phyloP scores from a whole-genome alignment of 2,329 filamentous ascomycete genomes.

The Penicillium sp. region DNA sequence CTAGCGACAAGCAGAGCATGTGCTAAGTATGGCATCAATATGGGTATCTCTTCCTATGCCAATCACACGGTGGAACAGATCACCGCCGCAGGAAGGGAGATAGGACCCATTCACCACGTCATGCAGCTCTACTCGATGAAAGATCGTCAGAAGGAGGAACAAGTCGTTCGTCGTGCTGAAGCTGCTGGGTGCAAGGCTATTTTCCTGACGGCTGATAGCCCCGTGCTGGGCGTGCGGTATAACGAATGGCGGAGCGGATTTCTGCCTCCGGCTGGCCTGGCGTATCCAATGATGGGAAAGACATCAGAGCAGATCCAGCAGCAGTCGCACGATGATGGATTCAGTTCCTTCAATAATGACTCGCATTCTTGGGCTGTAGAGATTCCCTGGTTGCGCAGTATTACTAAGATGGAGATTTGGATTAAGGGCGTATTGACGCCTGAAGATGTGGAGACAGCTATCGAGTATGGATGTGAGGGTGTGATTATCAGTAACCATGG shows the following conservation, averaged over 20 bases:
- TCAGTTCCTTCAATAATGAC: slow-evolving; percentile 21
- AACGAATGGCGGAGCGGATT: slow-evolving; percentile 57
- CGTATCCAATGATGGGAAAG: slow-evolving; percentile 38
- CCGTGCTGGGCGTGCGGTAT: slow-evolving; percentile 53
- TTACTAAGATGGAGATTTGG: slow-evolving; percentile 49
- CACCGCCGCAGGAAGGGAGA: slow-evolving; percentile 26
- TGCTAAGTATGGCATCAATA: slow-evolving; percentile 42
- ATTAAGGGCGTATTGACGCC: slow-evolving; percentile 32
- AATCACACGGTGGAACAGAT: slow-evolving; percentile 51
- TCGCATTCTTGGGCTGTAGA: slow-evolving; percentile 48
- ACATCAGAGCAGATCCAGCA: slow-evolving; percentile 23
- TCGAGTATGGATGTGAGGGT: slow-evolving; percentile 37
- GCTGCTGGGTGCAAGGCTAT: slow-evolving; percentile 49
- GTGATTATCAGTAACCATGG: slow-evolving; percentile 42
- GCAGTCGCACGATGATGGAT: slow-evolving; percentile 25
- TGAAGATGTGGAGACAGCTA: slow-evolving; percentile 37
- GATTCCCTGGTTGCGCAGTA: slow-evolving; percentile 50
- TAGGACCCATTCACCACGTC: slow-evolving; percentile 19
- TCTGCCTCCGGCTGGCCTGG: slow-evolving; percentile 43
- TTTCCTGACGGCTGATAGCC: slow-evolving; percentile 56
- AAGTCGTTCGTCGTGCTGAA: slow-evolving; percentile 30
- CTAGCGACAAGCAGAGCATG: slow-evolving; percentile 51
- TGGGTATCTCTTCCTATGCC: slow-evolving; percentile 52
- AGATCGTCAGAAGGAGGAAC: slow-evolving; percentile 24
- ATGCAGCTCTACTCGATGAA: slow-evolving; percentile 30